A percentile compares a stretch with the other conserved stretches of the same genome.
phyloP scores from a whole-genome alignment of 331 rosid genomes.

The Spiraea crenata region DNA sequence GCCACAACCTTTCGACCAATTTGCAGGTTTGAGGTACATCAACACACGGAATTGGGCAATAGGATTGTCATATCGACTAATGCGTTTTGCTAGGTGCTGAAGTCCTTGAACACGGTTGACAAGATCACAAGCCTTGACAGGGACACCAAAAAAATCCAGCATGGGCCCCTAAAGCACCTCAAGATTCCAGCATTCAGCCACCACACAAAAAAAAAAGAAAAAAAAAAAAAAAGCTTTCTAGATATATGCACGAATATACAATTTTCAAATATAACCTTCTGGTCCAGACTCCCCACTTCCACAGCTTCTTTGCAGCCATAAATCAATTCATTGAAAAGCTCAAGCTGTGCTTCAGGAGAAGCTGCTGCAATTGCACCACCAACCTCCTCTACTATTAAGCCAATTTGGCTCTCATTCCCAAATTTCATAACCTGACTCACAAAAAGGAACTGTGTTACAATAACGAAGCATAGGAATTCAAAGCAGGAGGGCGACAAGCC shows the following conservation, averaged over 20 bases:
- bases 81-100: slow-evolving; percentile 89
- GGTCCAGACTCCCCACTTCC: slow-evolving; percentile 71
- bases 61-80: slow-evolving; percentile 89
- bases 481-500: neutral
- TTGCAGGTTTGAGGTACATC: slow-evolving; percentile 83
- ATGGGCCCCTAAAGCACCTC: slow-evolving; percentile 69
- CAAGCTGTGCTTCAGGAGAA: slow-evolving; percentile 62
- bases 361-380: slow-evolving; percentile 80
- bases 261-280: slow-evolving; percentile 56
- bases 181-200: slow-evolving; percentile 9
- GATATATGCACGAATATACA: neutral
- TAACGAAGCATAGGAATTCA: slow-evolving; percentile 7
- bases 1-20: slow-evolving; percentile 99
- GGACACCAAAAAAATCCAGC: slow-evolving; percentile 94
- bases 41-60: slow-evolving; percentile 84
- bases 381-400: slow-evolving; percentile 74
- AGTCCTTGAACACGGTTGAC: slow-evolving; percentile 87
- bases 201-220: slow-evolving; percentile 6
- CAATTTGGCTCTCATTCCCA: slow-evolving; percentile 86
- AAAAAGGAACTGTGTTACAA: slow-evolving; percentile 12
- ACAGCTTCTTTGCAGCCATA: slow-evolving; percentile 90
- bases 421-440: slow-evolving; percentile 76
- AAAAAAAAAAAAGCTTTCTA: neutral
- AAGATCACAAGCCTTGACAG: slow-evolving; percentile 87
- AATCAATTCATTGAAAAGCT: slow-evolving; percentile 73